Evolutionary conservation across 2,329 filamentous ascomycete species (phyloP), one percentile per base, ranked within the genome.

Genomic region (Helotiales sp.): DNA sequence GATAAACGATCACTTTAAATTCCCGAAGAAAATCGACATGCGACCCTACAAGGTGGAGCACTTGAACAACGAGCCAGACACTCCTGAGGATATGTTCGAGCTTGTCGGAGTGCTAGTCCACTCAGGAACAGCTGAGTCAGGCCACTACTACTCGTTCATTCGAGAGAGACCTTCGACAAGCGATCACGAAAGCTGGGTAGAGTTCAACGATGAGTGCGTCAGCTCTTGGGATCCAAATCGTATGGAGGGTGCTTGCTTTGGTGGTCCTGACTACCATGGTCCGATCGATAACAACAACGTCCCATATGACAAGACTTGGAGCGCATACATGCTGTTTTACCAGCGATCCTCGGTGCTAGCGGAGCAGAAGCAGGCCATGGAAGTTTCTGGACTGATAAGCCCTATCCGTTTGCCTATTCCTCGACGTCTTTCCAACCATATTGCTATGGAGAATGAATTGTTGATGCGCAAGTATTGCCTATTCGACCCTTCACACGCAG

Each of bases 321-420:
- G 93, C 77, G 96, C 95, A 13, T 99, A 99, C 78, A 98, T 99
- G 92, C 85, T 99, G 8, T 98, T 99, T 78, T 99, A 99, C 78
- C 92, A 97, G 78, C 89, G 96, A 58, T 87, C 89, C 3, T 89
- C 89, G 0, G 87, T 87, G 4, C 83, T 94, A 64, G 81, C 83
- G 20, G 78, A 79, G 17, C 85, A 87, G 67, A 84, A 87, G 72
- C 79, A 83, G 30, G 74, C 78, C 1, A 80, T 88, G 72, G 76
- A 81, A 61, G 71, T 68, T 13, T 74, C 77, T 0, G 75, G 77
- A 0, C 68, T 77, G 1, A 73, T 77, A 3, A 78, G 78, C 34
- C 83, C 83, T 5, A 72, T 85, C n/a, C 82, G 81, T 34, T 79
- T 85, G 17, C 71, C 79, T 1, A 75, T 89, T 11, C 80, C 83